Base-by-base conservation (phyloP, 345 rosid species). In the Schrenkiella parvula region DNA sequence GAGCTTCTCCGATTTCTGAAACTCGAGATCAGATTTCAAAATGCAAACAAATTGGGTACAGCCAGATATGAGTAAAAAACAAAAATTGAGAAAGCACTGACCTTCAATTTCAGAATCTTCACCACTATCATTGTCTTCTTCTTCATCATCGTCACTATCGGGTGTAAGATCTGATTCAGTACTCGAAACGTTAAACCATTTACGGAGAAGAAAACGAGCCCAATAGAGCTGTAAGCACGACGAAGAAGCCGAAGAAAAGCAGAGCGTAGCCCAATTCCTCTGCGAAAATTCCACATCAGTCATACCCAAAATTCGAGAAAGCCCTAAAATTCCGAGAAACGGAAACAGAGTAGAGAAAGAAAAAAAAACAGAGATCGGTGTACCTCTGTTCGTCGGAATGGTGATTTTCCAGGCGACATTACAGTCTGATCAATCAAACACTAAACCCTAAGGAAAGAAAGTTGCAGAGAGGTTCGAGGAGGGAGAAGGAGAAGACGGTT, bases 191-290 rank as follows among this genome's bases (percentile, higher is more conserved):
- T 91, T 91, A 60, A 89, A 75, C 91, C 80, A 86, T 79, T 91
- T 89, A 38, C 96, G 89, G 78, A 91, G 51, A 50, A 89, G 82
- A 37, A 82, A 80, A 18, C 86, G 78, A 21, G 89, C 82, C 89
- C 96, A 89, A 46, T 85, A 86, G 54, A 85, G 80, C 91, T 87
- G 97, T 69, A 87, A 81, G 88, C 82, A 87, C 48, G 73, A 44
- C 0, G 83, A 83, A 82, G 85, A 88, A 84, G 81, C 89, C 78
- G 89, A 86, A 86, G 57, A 26, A 52, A 87, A 91, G 74, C 82
- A 88, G 31, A 80, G 38, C 26, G 25, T 57, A 69, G 57, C 66
- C 57, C 29, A 57, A 34, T 37, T 37, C 34, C 56, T 69, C 73
- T 69, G 47, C 56, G 8, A 44, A 28, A 59, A 14, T 7, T 10